Evolutionary conservation across 179 eudicot genomes (phyloP).

Genomic region (Beta macrorhiza): DNA sequence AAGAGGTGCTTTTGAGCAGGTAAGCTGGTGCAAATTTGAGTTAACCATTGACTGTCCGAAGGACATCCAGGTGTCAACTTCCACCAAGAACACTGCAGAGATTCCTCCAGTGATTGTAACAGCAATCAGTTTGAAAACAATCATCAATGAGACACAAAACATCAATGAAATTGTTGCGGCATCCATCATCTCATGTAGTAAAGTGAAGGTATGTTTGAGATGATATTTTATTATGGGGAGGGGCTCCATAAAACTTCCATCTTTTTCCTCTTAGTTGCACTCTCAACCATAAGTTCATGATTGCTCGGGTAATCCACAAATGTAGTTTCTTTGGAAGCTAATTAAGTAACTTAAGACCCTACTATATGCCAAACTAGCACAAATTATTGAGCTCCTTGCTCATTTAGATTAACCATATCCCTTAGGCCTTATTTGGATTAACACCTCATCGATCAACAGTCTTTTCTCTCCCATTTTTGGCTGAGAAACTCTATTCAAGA

Average conservation of each 20-base stretch:
- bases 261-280: background rate
- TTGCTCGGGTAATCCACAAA: background rate
- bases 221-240: background rate
- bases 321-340: background rate
- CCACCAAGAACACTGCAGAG: constrained; percentile 53
- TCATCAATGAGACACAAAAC: constrained; percentile 78
- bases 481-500: no score
- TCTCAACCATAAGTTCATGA: background rate
- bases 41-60: constrained; percentile 68
- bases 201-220: constrained; percentile 61
- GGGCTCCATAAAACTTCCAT: background rate
- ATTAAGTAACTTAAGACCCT: background rate
- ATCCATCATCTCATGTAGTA: constrained; percentile 76
- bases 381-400: background rate
- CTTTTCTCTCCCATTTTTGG: no score
- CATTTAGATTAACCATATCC: background rate
- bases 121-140: constrained; percentile 82
- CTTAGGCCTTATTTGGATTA: no score
- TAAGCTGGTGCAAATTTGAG: constrained; percentile 99
- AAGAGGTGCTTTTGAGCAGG: constrained; percentile 46
- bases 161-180: constrained; percentile 88
- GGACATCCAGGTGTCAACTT: constrained; percentile 59
- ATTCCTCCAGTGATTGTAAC: constrained; percentile 89
- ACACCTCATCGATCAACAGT: no score
- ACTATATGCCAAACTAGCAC: background rate